phyloP scores from a whole-genome alignment of 208 protist genomes.

The Tritrichomonas foetus region DNA sequence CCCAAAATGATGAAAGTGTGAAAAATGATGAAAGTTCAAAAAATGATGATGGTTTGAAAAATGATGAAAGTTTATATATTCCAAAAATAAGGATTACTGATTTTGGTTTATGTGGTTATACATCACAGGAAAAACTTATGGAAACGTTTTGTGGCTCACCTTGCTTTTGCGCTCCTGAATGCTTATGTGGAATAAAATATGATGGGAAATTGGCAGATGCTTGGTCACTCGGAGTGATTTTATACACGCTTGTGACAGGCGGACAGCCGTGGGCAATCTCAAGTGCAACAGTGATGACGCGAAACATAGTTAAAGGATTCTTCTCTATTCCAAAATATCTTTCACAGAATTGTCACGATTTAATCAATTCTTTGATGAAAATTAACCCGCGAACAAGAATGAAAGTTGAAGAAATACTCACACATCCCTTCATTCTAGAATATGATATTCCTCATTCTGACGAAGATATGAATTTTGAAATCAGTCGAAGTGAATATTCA shows the following conservation, averaged over 20 bases:
- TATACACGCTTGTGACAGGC: neutral
- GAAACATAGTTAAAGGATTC: neutral
- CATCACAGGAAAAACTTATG: neutral
- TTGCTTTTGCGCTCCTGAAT: neutral
- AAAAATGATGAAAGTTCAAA: too few relatives aligned
- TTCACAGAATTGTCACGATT: too few relatives aligned
- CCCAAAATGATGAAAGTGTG: too few relatives aligned
- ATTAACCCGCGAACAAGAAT: too few relatives aligned
- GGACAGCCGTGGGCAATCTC: neutral
- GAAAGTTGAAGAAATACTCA: too few relatives aligned
- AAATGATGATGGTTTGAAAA: too few relatives aligned
- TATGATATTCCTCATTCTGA: too few relatives aligned
- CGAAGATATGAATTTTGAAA: too few relatives aligned
- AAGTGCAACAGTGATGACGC: neutral
- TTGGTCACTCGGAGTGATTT: neutral
- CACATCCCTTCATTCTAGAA: too few relatives aligned
- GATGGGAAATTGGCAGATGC: neutral
- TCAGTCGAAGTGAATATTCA: too few relatives aligned
- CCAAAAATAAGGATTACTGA: neutral
- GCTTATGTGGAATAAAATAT: neutral
- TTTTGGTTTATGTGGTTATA: slow-evolving; percentile 29
- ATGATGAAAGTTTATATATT: too few relatives aligned
- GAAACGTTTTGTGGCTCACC: neutral
- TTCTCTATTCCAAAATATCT: neutral
- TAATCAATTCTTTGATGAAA: too few relatives aligned